phyloP scores from a whole-genome alignment of 129 eudicot genomes.

The Kitagawia praeruptora region DNA sequence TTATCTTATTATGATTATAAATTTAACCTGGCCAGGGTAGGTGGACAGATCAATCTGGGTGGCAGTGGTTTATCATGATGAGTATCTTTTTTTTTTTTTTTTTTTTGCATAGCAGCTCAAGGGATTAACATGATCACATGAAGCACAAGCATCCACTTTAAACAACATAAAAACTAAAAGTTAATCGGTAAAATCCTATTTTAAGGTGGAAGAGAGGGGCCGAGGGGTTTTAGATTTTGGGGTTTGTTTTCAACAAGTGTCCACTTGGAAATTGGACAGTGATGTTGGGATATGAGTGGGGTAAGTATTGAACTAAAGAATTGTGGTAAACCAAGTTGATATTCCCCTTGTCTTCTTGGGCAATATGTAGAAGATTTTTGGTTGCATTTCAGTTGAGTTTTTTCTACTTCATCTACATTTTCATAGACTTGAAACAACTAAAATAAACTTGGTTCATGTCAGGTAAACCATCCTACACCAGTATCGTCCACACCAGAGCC shows the following conservation, averaged over 20 bases:
- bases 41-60: not conserved
- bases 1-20: not conserved
- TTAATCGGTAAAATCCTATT: not conserved
- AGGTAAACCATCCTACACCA: constrained; percentile 61
- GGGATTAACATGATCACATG: not conserved
- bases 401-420: not conserved
- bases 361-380: not conserved
- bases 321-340: not conserved
- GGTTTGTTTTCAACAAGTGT: not conserved
- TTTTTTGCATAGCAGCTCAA: not conserved
- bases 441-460: constrained; percentile 13
- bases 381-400: not conserved
- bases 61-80: not conserved
- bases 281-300: not conserved
- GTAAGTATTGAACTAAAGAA: not conserved
- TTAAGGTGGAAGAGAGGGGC: not conserved
- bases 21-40: not conserved
- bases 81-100: not conserved
- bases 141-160: not conserved
- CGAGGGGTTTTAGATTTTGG: not conserved
- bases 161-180: not conserved
- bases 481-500: constrained; percentile 47
- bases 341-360: not conserved
- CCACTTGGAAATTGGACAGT: not conserved
- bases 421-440: not conserved